Evolutionary conservation across 352 stramenopile species (phyloP).

Genomic region (Phytophthora uliginosa): DNA sequence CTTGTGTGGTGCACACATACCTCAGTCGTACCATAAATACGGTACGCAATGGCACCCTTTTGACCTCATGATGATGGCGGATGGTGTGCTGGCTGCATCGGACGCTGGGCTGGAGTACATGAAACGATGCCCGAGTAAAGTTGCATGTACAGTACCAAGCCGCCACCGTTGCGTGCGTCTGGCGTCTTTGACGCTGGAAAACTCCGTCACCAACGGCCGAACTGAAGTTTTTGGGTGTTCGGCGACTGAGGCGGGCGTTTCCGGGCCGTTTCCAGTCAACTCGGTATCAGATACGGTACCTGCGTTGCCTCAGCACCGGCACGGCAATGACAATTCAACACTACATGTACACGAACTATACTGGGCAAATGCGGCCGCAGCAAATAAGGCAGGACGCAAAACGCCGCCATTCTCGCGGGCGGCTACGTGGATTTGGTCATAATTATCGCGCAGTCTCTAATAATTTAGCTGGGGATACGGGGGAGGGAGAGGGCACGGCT

Average conservation of each 20-base stretch:
- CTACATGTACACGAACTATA: no score
- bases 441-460: constrained; percentile 46
- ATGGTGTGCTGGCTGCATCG: background rate
- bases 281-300: constrained; percentile 1
- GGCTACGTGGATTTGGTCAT: constrained; percentile 37
- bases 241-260: constrained; percentile 29
- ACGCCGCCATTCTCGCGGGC: constrained; percentile 17
- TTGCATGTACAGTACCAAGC: background rate
- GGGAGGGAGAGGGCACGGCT: background rate
- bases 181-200: constrained; percentile 13
- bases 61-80: background rate
- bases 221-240: constrained; percentile 16
- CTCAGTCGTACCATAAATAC: background rate
- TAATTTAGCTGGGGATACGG: constrained; percentile 44
- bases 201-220: background rate
- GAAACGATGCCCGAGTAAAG: background rate
- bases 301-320: constrained; percentile 8
- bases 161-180: constrained; percentile 7
- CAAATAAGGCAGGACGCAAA: constrained; percentile 6
- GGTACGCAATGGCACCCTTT: background rate
- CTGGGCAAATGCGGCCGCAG: background rate
- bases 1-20: background rate
- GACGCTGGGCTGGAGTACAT: background rate
- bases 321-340: background rate
- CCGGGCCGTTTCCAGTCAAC: background rate